Evolutionary conservation across 495 filamentous ascomycete genomes (phyloP).

Genomic region (Schizothecium vesticola): DNA sequence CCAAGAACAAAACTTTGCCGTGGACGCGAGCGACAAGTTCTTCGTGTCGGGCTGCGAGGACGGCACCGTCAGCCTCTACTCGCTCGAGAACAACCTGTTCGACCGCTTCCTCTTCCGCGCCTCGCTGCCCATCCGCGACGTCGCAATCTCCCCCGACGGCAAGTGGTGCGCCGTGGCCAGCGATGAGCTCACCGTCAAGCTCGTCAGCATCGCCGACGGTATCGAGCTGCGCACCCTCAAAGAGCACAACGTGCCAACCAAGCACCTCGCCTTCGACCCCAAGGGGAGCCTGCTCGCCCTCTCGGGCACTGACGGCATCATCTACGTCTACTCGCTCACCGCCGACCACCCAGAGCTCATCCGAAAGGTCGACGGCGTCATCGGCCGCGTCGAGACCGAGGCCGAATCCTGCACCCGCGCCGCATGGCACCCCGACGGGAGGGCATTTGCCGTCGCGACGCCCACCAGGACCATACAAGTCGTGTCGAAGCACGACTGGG

Average conservation of each 20-base stretch:
- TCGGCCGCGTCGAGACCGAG: constrained; percentile 70
- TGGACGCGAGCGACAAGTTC: constrained; percentile 73
- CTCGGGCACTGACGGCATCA: constrained; percentile 78
- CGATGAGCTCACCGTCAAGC: constrained; percentile 86
- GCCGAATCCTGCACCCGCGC: constrained; percentile 69
- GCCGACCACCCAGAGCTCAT: constrained; percentile 76
- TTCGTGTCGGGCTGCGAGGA: constrained; percentile 89
- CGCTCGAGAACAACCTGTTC: constrained; percentile 66
- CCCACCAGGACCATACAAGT: constrained; percentile 80
- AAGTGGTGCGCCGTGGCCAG: constrained; percentile 93
- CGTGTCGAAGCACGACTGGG: constrained; percentile 80
- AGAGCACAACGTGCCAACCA: constrained; percentile 76
- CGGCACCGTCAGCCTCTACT: constrained; percentile 86
- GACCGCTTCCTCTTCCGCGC: constrained; percentile 76
- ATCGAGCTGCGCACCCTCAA: constrained; percentile 65
- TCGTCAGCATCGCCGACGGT: constrained; percentile 77
- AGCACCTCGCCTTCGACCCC: constrained; percentile 85
- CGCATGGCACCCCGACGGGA: constrained; percentile 91
- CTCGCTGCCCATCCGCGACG: constrained; percentile 76
- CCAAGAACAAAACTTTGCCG: constrained; percentile 69
- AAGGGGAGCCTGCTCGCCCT: constrained; percentile 70
- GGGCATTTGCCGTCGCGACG: constrained; percentile 82
- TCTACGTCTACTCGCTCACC: constrained; percentile 84
- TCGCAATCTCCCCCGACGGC: constrained; percentile 75
- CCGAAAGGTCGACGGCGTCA: constrained; percentile 78